Evolutionary conservation across 805 yeast genomes (phyloP).

Genomic region (Cyberlindnera galapagoensis): DNA sequence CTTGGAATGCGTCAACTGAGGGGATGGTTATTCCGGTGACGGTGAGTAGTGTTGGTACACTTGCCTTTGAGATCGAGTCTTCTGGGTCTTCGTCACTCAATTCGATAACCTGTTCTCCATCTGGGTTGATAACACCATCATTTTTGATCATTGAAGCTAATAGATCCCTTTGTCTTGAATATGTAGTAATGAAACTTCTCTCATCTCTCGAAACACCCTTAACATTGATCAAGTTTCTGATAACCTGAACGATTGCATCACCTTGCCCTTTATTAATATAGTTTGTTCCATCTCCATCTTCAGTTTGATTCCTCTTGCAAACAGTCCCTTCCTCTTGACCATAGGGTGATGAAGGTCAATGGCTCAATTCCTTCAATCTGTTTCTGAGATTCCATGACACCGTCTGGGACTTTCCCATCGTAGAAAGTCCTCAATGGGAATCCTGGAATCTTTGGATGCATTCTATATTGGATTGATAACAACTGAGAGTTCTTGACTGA

Average conservation of each 20-base stretch:
- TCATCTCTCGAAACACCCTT: constrained; percentile 42
- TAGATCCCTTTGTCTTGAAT: constrained; percentile 65
- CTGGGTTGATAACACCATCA: constrained; percentile 53
- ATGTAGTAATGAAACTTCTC: constrained; percentile 70
- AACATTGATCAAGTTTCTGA: constrained; percentile 46
- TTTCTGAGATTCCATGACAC: constrained; percentile 50
- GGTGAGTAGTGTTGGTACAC: constrained; percentile 23
- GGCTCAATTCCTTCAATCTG: constrained; percentile 44
- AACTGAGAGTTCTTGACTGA: constrained; percentile 54
- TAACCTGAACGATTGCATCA: constrained; percentile 36
- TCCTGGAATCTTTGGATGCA: constrained; percentile 59
- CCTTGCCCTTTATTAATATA: constrained; percentile 53
- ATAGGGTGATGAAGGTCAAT: constrained; percentile 56
- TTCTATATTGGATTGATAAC: constrained; percentile 65
- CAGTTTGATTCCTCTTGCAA: no score
- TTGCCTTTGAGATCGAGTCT: constrained; percentile 5
- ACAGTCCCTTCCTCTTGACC: no score
- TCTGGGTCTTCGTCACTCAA: constrained; percentile 53
- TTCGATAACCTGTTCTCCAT: constrained; percentile 36
- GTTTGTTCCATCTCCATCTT: constrained; percentile 50
- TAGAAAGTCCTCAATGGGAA: constrained; percentile 52
- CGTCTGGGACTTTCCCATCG: constrained; percentile 44
- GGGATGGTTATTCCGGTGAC: constrained; percentile 41
- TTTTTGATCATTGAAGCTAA: constrained; percentile 43
- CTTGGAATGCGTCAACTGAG: constrained; percentile 84